Conservation (phyloP, 1,284 basidiomycete genomes). For the Trametes polyzona region DNA sequence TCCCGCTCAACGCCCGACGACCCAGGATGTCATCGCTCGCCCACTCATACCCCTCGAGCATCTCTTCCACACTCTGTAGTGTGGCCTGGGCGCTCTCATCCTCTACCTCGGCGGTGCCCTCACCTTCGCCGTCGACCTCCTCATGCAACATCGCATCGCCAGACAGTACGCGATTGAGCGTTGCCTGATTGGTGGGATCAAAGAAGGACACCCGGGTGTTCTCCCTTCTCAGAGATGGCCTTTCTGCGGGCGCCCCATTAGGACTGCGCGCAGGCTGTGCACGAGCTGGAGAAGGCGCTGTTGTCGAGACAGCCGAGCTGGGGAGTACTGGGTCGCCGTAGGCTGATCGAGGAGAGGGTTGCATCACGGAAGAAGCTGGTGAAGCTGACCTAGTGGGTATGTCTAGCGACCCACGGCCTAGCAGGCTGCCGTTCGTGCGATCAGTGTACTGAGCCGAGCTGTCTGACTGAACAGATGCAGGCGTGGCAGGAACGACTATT, state of each 20-base stretch:
- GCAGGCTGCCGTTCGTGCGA: constrained; percentile 25
- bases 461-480: constrained; percentile 23
- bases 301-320: constrained; percentile 2
- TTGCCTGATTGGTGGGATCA: constrained; percentile 74
- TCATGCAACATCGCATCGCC: constrained; percentile 41
- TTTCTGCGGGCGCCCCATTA: constrained; percentile 25
- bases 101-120: constrained; percentile 62
- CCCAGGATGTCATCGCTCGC: constrained; percentile 72
- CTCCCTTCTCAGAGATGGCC: constrained; percentile 47
- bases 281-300: constrained; percentile 21
- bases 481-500: constrained; percentile 28
- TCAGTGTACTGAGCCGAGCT: constrained; percentile 4
- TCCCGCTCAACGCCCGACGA: constrained; percentile 64
- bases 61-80: constrained; percentile 92
- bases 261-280: constrained; percentile 27
- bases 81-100: constrained; percentile 81
- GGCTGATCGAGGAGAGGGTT: constrained; percentile 32
- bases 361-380: constrained; percentile 24
- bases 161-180: constrained; percentile 74
- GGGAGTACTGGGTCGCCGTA: constrained; percentile 22
- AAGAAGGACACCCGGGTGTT: constrained; percentile 80
- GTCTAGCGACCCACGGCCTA: constrained; percentile 31
- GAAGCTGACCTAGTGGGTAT: constrained; percentile 32
- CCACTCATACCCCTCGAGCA: constrained; percentile 99
- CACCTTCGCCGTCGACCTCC: constrained; percentile 40